A percentile compares a stretch with the other conserved stretches of the same genome.
These are phyloP conservation scores for Schrenkiella parvula DNA, from an alignment of 345 rosid genomes.

Conservation along the genomic window DNA sequence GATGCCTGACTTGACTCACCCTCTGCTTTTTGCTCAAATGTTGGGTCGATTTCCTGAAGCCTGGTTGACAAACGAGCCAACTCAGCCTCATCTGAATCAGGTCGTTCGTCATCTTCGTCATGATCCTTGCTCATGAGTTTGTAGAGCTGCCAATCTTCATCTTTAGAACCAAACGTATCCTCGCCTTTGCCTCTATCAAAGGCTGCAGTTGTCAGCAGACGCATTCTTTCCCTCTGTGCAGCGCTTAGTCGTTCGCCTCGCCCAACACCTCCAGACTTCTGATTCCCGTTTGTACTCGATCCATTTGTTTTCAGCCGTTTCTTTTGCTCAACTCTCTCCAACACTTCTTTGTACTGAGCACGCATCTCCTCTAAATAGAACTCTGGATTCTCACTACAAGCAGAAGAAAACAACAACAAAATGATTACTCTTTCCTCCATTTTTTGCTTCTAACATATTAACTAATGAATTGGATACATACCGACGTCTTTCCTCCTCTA, in stretches of 20 bases:
- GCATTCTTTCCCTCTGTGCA: slow-evolving; percentile 95
- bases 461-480: slow-evolving; percentile 40
- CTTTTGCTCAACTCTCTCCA: slow-evolving; percentile 77
- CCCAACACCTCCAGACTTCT: slow-evolving; percentile 66
- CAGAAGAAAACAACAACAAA: slow-evolving; percentile 13
- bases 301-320: slow-evolving; percentile 88
- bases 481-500: slow-evolving; percentile 85
- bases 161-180: slow-evolving; percentile 86
- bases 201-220: slow-evolving; percentile 90
- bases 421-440: background rate
- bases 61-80: slow-evolving; percentile 63
- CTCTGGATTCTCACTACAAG: slow-evolving; percentile 75
- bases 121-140: slow-evolving; percentile 87
- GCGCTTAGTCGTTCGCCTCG: slow-evolving; percentile 97
- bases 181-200: slow-evolving; percentile 97
- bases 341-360: slow-evolving; percentile 65
- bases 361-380: slow-evolving; percentile 74
- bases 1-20: slow-evolving; percentile 45
- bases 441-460: background rate
- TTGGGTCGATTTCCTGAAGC: slow-evolving; percentile 83
- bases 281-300: slow-evolving; percentile 62
- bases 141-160: slow-evolving; percentile 98
- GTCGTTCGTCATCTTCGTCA: slow-evolving; percentile 70
- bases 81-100: slow-evolving; percentile 72
- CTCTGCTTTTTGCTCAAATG: slow-evolving; percentile 65